Evolutionary conservation across 108 stramenopile genomes (phyloP).

Genomic region (Hondaea fermentalgiana): DNA sequence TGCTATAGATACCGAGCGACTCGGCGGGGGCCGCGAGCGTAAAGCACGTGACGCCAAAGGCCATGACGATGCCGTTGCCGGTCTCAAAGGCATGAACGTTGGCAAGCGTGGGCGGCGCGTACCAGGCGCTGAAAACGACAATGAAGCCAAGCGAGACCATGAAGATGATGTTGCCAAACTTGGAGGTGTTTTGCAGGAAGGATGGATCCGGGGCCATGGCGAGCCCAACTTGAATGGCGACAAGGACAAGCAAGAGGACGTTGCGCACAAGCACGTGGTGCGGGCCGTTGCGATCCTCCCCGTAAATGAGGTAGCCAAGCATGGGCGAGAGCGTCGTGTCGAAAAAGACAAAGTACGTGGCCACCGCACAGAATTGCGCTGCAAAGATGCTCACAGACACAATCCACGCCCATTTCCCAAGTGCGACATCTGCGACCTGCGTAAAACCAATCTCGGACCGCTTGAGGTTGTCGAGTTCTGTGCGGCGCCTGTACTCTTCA

Average conservation of each 20-base stretch:
- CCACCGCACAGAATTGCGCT: neutral
- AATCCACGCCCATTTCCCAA: neutral
- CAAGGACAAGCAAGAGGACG: neutral
- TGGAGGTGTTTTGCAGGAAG: neutral
- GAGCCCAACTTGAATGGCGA: neutral
- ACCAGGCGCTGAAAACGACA: neutral
- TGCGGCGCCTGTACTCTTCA: neutral
- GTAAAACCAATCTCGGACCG: neutral
- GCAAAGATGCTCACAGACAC: neutral
- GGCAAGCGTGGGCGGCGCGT: neutral
- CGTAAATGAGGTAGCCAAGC: neutral
- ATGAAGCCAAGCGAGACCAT: neutral
- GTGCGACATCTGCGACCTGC: neutral
- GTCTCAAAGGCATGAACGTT: neutral
- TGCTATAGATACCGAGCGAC: neutral
- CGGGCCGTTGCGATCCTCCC: neutral
- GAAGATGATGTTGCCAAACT: neutral
- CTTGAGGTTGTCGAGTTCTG: neutral
- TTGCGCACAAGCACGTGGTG: neutral
- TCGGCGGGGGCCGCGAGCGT: neutral
- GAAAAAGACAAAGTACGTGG: slow-evolving; percentile 1
- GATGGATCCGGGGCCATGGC: neutral
- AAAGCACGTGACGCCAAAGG: neutral
- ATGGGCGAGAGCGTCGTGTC: neutral
- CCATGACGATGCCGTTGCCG: neutral